Evolutionary conservation across 352 stramenopile species (phyloP), one percentile per base, ranked within the genome.

Genomic region (Pythium aphanidermatum): DNA sequence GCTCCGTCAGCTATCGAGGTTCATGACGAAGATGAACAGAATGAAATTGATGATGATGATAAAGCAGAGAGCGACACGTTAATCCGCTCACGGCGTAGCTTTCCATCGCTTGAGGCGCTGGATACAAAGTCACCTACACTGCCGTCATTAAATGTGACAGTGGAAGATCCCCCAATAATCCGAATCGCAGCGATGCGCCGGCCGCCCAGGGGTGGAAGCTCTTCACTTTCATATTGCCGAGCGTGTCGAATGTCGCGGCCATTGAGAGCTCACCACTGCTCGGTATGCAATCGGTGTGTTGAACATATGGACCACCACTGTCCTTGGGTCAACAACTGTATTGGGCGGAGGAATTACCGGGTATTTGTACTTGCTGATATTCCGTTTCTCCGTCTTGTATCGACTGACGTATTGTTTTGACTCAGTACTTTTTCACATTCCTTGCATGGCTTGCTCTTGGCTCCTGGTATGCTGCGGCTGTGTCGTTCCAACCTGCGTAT

Each of bases 231-330:
- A 8, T 58, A 62, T 27, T 62, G 54, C 23, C 54, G 54, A 31
- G 27, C 46, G 3, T 62, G 54, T 35, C 54, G 54, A 4, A 56
- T 51, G 40, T n/a, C 24, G n/a, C 54, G 54, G 4, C 70, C 74
- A 0, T 39, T 28, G 10, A 55, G 65, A 19, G 70, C 71, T 19
- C 71, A 86, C 44, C 74, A 86, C 41, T 86, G 74, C 61, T 71
- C 69, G 24, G 69, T 96, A 25, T 97, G 90, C 68, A 69, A 81
- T 41, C 57, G 75, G 46, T 97, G 91, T 44, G 83, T 98, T 25
- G 83, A 95, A 50, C 93, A 96, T 65, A 98, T 99, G 92, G 96
- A 99, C 68, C 95, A 98, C 85, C 92, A 98, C 60, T 97, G 95
- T 58, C 92, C 92, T 8, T 98, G 94, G 94, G 78, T 98, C 16